Conservation (phyloP, 2,329 filamentous ascomycete species). For the Ceratocystiopsis minuta region DNA sequence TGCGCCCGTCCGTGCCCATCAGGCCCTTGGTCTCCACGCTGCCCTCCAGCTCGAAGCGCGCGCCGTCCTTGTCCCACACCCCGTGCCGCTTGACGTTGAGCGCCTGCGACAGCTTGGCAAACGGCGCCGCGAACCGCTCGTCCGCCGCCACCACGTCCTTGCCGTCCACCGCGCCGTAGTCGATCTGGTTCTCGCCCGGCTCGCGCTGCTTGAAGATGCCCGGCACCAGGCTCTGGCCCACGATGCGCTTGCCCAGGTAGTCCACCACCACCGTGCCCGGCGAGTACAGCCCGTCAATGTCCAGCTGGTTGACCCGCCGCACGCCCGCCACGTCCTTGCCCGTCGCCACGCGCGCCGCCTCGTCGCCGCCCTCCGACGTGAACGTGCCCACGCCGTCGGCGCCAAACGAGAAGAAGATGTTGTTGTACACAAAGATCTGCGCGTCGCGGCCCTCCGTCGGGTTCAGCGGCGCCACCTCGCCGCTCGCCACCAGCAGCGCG, state of each 20-base stretch:
- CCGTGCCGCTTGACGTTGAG: slow-evolving; percentile 85
- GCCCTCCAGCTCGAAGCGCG: slow-evolving; percentile 77
- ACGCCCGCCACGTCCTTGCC: slow-evolving; percentile 94
- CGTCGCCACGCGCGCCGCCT: slow-evolving; percentile 86
- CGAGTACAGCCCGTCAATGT: slow-evolving; percentile 86
- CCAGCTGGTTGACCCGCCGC: slow-evolving; percentile 87
- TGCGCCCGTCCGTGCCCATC: slow-evolving; percentile 88
- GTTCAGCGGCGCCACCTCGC: slow-evolving; percentile 85
- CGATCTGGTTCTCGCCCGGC: slow-evolving; percentile 93
- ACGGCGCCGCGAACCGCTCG: slow-evolving; percentile 65
- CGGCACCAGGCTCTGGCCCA: slow-evolving; percentile 93
- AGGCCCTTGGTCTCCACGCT: slow-evolving; percentile 97
- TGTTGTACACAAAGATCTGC: slow-evolving; percentile 98
- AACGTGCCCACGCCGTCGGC: slow-evolving; percentile 96
- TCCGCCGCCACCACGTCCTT: slow-evolving; percentile 89
- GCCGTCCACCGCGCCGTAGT: slow-evolving; percentile 94
- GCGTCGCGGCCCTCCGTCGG: slow-evolving; percentile 84
- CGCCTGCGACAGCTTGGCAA: slow-evolving; percentile 78
- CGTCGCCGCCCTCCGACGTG: slow-evolving; percentile 86
- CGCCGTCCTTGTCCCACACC: slow-evolving; percentile 93
- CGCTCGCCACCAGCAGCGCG: slow-evolving; percentile 77
- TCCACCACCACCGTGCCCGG: slow-evolving; percentile 93
- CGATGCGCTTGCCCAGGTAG: slow-evolving; percentile 90
- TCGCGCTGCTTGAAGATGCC: slow-evolving; percentile 98
- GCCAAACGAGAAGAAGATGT: slow-evolving; percentile 97